Evolutionary conservation across 2,329 filamentous ascomycete species (phyloP).

Genomic region (Coccinonectria pachysandricola): DNA sequence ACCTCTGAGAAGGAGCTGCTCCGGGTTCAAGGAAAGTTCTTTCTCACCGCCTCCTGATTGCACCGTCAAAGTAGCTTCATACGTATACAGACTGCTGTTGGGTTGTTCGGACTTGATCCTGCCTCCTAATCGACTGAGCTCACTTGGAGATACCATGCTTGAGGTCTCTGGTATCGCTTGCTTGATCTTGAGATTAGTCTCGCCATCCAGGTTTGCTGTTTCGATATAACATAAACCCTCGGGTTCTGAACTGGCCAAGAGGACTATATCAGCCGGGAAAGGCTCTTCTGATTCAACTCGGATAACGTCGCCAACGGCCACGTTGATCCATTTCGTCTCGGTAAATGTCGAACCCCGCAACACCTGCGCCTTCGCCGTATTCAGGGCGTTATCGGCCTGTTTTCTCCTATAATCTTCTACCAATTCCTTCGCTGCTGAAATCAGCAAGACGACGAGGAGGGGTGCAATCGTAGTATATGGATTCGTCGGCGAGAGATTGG

Average conservation of each 20-base stretch:
- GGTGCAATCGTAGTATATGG: constrained; percentile 93
- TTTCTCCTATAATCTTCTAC: constrained; percentile 90
- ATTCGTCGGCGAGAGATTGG: constrained; percentile 89
- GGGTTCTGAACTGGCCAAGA: constrained; percentile 90
- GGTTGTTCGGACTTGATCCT: constrained; percentile 90
- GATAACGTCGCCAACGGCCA: constrained; percentile 85
- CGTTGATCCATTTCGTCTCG: constrained; percentile 87
- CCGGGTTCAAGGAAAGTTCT: constrained; percentile 78
- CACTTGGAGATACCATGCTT: constrained; percentile 72
- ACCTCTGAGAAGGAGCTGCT: constrained; percentile 85
- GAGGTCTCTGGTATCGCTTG: constrained; percentile 91
- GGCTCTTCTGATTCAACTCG: constrained; percentile 90
- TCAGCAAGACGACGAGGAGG: constrained; percentile 76
- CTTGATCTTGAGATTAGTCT: constrained; percentile 98
- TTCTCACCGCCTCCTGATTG: constrained; percentile 85
- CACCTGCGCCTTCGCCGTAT: constrained; percentile 76
- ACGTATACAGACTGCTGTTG: constrained; percentile 96
- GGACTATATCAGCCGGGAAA: constrained; percentile 86
- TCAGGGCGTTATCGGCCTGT: constrained; percentile 74
- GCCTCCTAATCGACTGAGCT: constrained; percentile 77
- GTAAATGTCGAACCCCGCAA: constrained; percentile 75
- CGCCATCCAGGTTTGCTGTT: constrained; percentile 92
- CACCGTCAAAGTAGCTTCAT: constrained; percentile 91
- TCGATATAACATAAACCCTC: constrained; percentile 98
- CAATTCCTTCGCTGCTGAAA: constrained; percentile 92